Percentiles rank a stretch among this genome's conserved stretches.
phyloP scores from a whole-genome alignment of 2,329 filamentous ascomycete species.

The Diaporthe sp. region DNA sequence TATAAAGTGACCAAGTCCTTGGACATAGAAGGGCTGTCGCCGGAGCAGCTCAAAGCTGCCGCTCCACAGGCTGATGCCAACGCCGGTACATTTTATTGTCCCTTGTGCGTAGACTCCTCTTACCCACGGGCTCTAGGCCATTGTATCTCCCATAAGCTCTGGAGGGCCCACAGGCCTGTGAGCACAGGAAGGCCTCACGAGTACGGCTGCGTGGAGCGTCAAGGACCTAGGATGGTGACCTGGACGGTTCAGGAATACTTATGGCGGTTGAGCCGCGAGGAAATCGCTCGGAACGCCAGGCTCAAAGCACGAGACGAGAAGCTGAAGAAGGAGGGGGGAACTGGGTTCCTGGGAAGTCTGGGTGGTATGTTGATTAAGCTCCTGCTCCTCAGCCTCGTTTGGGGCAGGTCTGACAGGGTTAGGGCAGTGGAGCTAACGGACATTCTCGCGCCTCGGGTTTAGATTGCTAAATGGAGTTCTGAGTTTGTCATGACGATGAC shows the following conservation, averaged over 20 bases:
- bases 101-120: too few species aligned
- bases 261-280: background rate
- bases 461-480: background rate
- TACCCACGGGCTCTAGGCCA: too few species aligned
- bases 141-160: too few species aligned
- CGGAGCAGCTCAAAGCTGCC: background rate
- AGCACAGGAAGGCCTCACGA: too few species aligned
- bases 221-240: too few species aligned
- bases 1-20: too few species aligned
- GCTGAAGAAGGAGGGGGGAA: background rate
- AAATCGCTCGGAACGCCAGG: background rate
- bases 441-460: slow-evolving; percentile 7
- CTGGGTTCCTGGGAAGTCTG: too few species aligned
- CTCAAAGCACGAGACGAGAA: background rate
- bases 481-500: slow-evolving; percentile 14
- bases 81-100: too few species aligned
- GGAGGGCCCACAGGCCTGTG: too few species aligned
- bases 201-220: too few species aligned
- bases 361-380: too few species aligned
- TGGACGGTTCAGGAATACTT: background rate
- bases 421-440: background rate
- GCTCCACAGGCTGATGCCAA: too few species aligned
- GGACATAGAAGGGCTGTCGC: background rate
- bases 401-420: background rate
- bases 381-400: background rate